Evolutionary conservation across 106 monocot species (phyloP), one percentile per base, ranked within the genome.

Genomic region (Posidonia australis): DNA sequence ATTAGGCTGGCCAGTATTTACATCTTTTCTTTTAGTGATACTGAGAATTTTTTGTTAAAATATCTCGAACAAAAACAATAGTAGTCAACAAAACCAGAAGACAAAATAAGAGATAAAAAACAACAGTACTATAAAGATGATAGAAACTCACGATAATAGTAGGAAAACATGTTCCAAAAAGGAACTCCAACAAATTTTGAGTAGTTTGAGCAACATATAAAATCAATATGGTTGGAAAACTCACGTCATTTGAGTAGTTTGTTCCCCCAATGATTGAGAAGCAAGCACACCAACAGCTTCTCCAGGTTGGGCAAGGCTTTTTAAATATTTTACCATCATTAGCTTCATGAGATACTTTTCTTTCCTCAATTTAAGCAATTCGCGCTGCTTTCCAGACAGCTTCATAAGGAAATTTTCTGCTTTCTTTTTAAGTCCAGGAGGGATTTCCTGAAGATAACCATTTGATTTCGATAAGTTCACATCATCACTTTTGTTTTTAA

Each of bases 191-290:
- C 36, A 36, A 36, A 9, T 55, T 23, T 23, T 10, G 21, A 11
- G 21, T 55, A 25, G n/a, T 52, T 5, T 14, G 11, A 21, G 29
- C 18, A 43, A 42, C 5, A 32, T 13, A 60, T 27, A n/a, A 32
- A 60, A 41, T 10, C n/a, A 10, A 22, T n/a, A 7, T 44, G 46
- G 0, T 23, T 1, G 17, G 10, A 56, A 41, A 31, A 54, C 82
- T 84, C 73, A 98, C 98, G 98, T 98, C 98, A 98, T 98, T 71
- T 98, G 98, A 10, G 98, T 98, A 23, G 98, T 84, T 56, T 91
- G 98, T 74, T 98, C 98, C 29, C 98, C 98, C 69, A 98, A 60
- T 25, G 98, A 98, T 54, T 98, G 98, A 44, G 85, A 87, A 46
- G 98, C 98, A 71, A 98, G 53, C 16, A 98, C 82, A 65, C 98